These are phyloP conservation scores for Aspergillus fischeri DNA, from an alignment of 2,329 filamentous ascomycete genomes.

Conservation along the genomic window DNA sequence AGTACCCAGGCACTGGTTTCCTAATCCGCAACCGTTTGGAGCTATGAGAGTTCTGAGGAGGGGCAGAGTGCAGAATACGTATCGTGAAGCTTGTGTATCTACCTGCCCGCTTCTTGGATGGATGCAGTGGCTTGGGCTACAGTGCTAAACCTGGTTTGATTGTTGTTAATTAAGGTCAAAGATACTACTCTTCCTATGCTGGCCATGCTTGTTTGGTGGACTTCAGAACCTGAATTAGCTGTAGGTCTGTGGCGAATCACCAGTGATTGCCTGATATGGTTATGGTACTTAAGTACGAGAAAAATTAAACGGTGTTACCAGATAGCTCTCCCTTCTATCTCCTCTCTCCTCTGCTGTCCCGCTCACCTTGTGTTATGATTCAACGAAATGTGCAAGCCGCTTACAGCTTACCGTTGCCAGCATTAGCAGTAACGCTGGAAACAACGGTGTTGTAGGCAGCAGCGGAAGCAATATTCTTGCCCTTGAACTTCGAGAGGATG, in stretches of 20 bases:
- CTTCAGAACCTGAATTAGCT: not conserved
- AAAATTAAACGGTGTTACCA: not conserved
- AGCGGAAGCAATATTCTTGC: constrained; percentile 51
- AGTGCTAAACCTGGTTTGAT: too few species aligned
- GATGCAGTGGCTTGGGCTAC: too few species aligned
- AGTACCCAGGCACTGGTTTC: too few species aligned
- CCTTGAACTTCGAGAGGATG: constrained; percentile 49
- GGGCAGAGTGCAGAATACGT: too few species aligned
- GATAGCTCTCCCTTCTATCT: not conserved
- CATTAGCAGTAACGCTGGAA: constrained; percentile 35
- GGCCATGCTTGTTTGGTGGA: not conserved
- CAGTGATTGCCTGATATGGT: not conserved
- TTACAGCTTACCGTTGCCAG: constrained; percentile 46
- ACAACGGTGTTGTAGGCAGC: constrained; percentile 30
- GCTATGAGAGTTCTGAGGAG: too few species aligned
- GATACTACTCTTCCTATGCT: not conserved
- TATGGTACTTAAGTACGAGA: not conserved
- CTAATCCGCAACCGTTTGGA: too few species aligned
- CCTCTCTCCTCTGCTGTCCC: too few species aligned
- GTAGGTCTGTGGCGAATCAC: not conserved
- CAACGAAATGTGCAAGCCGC: not conserved
- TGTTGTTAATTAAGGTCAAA: too few species aligned
- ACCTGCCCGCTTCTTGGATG: too few species aligned
- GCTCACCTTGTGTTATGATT: too few species aligned
- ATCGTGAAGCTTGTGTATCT: too few species aligned